These are phyloP conservation scores for Aureobasidium sp. DNA, from an alignment of 2,329 filamentous ascomycete genomes.

Conservation along the genomic window DNA sequence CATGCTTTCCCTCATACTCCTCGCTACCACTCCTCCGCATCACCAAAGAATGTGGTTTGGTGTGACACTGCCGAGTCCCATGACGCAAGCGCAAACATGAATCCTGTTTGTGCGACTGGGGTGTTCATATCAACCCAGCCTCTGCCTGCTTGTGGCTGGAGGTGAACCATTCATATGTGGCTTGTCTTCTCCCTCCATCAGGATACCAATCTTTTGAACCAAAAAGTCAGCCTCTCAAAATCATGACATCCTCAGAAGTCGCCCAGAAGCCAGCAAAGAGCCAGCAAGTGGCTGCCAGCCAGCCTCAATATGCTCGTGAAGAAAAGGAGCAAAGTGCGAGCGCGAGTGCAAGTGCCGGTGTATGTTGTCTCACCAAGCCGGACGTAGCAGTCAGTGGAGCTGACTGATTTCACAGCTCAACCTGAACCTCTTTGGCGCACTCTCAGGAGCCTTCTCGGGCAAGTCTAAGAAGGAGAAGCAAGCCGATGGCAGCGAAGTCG, in stretches of 20 bases:
- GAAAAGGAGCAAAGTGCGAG: conserved; percentile 26
- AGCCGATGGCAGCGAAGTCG: conserved; percentile 24
- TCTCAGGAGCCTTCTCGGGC: conserved; percentile 27
- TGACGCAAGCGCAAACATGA: conserved; percentile 7
- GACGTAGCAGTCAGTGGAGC: no score
- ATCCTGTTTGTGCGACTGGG: conserved; percentile 6
- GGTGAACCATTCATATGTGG: background rate
- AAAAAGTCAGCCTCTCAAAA: background rate
- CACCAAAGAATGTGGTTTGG: background rate
- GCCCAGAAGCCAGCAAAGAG: conserved; percentile 14
- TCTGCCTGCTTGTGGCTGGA: conserved; percentile 7
- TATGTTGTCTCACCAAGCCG: background rate
- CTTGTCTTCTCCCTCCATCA: background rate
- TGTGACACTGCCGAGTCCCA: background rate
- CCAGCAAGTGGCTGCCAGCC: conserved; percentile 7
- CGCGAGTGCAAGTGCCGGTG: conserved; percentile 27
- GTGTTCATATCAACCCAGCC: conserved; percentile 8
- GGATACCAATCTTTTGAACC: background rate
- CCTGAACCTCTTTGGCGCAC: conserved; percentile 29
- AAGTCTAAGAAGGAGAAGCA: conserved; percentile 25
- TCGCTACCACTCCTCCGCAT: background rate
- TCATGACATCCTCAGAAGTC: conserved; percentile 18
- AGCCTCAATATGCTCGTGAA: conserved; percentile 16
- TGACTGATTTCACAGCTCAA: conserved; percentile 24
- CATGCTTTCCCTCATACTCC: no score